These are phyloP conservation scores for Eucalyptus virginea DNA, from an alignment of 345 rosid genomes.

Conservation along the genomic window DNA sequence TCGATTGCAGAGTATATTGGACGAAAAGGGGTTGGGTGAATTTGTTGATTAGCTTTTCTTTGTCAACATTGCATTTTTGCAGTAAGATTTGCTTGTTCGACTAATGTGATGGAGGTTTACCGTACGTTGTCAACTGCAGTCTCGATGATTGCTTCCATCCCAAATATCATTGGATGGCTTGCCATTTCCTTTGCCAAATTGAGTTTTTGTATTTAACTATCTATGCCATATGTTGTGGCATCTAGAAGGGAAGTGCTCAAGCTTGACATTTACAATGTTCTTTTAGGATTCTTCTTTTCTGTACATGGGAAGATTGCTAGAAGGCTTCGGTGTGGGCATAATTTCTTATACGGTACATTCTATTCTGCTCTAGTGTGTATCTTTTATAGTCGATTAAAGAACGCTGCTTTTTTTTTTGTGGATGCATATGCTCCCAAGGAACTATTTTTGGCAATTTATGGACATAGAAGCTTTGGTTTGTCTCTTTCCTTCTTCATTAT, in stretches of 20 bases:
- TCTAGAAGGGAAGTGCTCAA: background rate
- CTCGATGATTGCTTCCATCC: conserved; percentile 92
- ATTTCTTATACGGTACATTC: conserved; percentile 77
- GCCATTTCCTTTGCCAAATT: conserved; percentile 91
- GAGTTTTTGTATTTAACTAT: conserved; percentile 12
- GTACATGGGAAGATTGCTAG: conserved; percentile 93
- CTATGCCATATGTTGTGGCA: background rate
- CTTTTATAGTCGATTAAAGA: background rate
- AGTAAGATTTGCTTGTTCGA: background rate
- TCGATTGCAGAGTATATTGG: conserved; percentile 92
- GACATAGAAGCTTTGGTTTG: no score
- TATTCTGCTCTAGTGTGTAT: background rate
- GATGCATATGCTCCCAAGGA: no score
- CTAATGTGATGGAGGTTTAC: background rate
- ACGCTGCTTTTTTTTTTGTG: no score
- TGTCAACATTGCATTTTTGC: background rate
- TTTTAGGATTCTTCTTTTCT: conserved; percentile 89
- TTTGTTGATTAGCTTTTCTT: background rate
- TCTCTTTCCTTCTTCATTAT: no score
- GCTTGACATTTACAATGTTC: background rate
- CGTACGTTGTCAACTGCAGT: conserved; percentile 25
- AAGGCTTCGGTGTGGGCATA: conserved; percentile 98
- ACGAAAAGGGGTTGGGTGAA: conserved; percentile 72
- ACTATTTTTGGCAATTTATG: no score
- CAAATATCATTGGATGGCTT: conserved; percentile 96